Evolutionary conservation across 2,329 filamentous ascomycete species (phyloP).

Genomic region (Diaporthe aspalathi): DNA sequence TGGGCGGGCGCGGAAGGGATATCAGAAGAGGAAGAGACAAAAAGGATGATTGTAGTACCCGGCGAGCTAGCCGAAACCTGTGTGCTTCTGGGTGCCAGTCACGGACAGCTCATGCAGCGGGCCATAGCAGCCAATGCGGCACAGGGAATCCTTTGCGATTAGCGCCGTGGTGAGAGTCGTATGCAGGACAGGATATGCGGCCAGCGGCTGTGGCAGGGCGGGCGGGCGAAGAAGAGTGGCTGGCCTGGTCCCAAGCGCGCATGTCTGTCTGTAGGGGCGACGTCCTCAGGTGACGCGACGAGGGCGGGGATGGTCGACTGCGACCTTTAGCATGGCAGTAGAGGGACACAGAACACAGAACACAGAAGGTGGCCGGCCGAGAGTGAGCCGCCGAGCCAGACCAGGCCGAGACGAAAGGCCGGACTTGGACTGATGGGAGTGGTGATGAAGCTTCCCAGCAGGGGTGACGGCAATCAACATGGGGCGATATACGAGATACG

Average conservation of each 20-base stretch:
- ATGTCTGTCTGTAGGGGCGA: background rate
- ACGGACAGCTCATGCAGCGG: slow-evolving; percentile 37
- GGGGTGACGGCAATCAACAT: background rate
- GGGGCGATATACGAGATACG: slow-evolving; percentile 29
- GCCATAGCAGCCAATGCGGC: slow-evolving; percentile 39
- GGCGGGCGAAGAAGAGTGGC: background rate
- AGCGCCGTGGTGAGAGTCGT: slow-evolving; percentile 34
- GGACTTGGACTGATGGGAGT: background rate
- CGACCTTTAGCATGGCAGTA: slow-evolving; percentile 24
- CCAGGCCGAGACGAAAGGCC: background rate
- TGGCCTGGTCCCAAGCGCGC: background rate
- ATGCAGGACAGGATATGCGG: slow-evolving; percentile 27
- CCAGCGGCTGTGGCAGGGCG: slow-evolving; percentile 24
- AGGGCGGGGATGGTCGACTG: slow-evolving; percentile 22
- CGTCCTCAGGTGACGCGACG: slow-evolving; percentile 13
- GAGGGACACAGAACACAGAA: background rate
- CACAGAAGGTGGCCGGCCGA: no score
- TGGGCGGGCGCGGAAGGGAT: slow-evolving; percentile 44
- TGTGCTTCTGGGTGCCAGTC: slow-evolving; percentile 32
- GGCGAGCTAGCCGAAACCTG: slow-evolving; percentile 31
- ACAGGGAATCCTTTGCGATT: slow-evolving; percentile 33
- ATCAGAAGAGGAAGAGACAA: slow-evolving; percentile 42
- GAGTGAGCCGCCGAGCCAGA: background rate
- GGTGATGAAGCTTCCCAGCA: background rate
- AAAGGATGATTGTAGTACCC: slow-evolving; percentile 37